Conservation (phyloP, 192 early-diverging fungal genomes). For the Funneliformis geosporum region DNA sequence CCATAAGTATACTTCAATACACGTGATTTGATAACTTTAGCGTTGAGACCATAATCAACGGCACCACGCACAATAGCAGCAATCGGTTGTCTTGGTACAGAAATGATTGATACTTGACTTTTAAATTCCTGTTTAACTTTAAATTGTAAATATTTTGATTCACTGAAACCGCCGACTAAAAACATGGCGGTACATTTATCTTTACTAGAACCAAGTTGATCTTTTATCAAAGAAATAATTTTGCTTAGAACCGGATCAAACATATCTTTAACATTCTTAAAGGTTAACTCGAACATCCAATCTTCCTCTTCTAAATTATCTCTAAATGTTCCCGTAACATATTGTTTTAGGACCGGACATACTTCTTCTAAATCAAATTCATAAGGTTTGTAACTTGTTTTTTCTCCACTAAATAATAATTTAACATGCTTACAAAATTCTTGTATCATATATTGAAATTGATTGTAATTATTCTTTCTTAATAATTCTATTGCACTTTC, state of each 20-base stretch:
- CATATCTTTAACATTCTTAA: slow-evolving; percentile 39
- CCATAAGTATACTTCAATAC: slow-evolving; percentile 25
- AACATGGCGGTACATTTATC: slow-evolving; percentile 45
- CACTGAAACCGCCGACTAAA: slow-evolving; percentile 53
- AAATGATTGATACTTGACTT: slow-evolving; percentile 41
- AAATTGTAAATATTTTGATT: slow-evolving; percentile 47
- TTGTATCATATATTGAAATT: slow-evolving; percentile 27
- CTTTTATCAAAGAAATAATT: slow-evolving; percentile 44
- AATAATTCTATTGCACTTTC: background rate
- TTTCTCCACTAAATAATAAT: slow-evolving; percentile 6
- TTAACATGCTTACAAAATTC: slow-evolving; percentile 12
- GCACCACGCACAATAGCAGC: slow-evolving; percentile 54
- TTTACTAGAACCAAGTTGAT: slow-evolving; percentile 43
- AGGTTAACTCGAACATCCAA: slow-evolving; percentile 7
- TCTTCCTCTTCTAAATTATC: background rate
- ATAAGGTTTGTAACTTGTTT: background rate
- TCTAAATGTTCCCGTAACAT: background rate
- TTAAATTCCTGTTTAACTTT: slow-evolving; percentile 50
- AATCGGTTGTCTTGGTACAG: slow-evolving; percentile 53
- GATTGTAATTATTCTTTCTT: slow-evolving; percentile 7
- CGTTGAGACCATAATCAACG: slow-evolving; percentile 39
- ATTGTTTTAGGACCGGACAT: slow-evolving; percentile 6
- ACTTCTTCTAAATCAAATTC: slow-evolving; percentile 9
- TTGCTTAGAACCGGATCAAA: slow-evolving; percentile 48
- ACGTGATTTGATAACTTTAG: slow-evolving; percentile 11